Evolutionary conservation across 331 rosid species (phyloP).

Genomic region (Malus hybrid): DNA sequence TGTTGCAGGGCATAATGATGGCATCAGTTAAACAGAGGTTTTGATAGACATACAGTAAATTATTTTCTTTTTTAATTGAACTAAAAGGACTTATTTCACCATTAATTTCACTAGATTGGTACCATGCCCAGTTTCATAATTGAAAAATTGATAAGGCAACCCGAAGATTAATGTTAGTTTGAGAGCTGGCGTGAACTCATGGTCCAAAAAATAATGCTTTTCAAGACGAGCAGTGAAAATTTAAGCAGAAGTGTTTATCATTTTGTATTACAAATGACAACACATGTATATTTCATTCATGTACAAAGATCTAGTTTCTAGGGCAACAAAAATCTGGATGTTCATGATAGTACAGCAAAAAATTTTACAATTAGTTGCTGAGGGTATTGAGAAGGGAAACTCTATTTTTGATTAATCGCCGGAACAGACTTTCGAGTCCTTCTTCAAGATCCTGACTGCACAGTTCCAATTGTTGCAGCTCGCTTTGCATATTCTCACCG

Average conservation of each 20-base stretch:
- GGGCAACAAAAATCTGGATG: constrained; percentile 10
- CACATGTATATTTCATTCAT: neutral
- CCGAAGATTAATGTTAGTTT: neutral
- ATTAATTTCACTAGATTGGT: neutral
- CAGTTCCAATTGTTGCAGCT: constrained; percentile 34
- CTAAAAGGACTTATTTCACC: neutral
- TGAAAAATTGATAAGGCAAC: neutral
- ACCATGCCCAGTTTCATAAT: neutral
- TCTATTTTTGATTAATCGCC: constrained; percentile 55
- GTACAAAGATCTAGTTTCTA: neutral
- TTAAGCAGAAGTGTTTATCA: neutral
- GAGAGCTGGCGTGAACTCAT: neutral
- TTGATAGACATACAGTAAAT: neutral
- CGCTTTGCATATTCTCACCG: constrained; percentile 20
- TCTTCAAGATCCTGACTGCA: constrained; percentile 35
- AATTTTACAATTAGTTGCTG: constrained; percentile 17
- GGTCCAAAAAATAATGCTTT: neutral
- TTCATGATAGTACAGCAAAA: neutral
- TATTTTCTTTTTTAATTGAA: no score
- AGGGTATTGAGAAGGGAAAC: constrained; percentile 69
- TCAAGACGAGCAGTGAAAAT: neutral
- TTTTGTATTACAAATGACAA: neutral
- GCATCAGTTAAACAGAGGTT: neutral
- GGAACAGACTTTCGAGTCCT: constrained; percentile 35
- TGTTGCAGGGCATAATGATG: neutral